Conservation (phyloP, 225 moss, liverwort and hornwort species). For the Polytrichum commune region DNA sequence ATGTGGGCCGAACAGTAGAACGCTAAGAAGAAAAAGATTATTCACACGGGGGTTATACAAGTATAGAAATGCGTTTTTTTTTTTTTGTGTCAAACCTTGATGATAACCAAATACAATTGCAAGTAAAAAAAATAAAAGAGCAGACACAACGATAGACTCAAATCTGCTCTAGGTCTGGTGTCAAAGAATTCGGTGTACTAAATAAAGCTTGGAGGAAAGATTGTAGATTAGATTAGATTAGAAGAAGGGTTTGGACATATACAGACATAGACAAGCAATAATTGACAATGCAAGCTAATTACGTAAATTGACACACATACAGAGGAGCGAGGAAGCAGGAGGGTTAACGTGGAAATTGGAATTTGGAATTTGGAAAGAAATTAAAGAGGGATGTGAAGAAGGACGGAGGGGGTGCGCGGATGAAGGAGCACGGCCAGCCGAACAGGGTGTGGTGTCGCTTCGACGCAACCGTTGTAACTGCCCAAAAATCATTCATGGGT, state of each 20-base stretch:
- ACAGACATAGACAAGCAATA: background rate
- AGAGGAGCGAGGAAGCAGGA: background rate
- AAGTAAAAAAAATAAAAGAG: background rate
- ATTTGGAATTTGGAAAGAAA: background rate
- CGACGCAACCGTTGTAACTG: conserved; percentile 17
- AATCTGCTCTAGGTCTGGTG: too few relatives aligned
- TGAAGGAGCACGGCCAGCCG: conserved; percentile 15
- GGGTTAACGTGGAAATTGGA: background rate
- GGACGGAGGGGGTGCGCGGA: conserved; percentile 2
- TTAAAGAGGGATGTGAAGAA: background rate
- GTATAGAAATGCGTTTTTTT: background rate
- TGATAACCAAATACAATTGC: background rate
- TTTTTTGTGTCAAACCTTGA: too few relatives aligned
- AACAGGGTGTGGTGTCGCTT: conserved; percentile 12
- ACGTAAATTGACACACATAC: background rate
- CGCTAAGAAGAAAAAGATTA: background rate
- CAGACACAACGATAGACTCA: background rate
- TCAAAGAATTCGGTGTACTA: background rate
- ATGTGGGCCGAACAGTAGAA: background rate
- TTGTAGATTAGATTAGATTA: background rate
- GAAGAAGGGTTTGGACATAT: background rate
- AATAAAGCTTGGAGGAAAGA: background rate
- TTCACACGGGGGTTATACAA: background rate
- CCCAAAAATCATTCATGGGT: background rate
- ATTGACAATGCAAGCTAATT: background rate